These are phyloP conservation scores for Senna siamea DNA, from an alignment of 306 rosid species.

Conservation along the genomic window DNA sequence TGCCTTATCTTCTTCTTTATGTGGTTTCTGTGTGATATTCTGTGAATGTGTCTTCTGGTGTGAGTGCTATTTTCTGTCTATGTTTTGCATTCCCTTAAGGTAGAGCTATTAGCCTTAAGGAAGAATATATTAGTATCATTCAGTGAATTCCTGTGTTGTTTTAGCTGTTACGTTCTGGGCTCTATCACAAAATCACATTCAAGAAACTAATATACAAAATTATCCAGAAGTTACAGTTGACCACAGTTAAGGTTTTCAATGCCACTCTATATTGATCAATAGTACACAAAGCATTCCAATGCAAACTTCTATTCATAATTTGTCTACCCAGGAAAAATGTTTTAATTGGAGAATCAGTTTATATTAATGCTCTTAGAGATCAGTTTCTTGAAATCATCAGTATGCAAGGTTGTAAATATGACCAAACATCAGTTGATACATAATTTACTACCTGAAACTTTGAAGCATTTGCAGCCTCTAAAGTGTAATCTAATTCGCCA, in stretches of 20 bases:
- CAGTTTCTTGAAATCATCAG: slow-evolving; percentile 31
- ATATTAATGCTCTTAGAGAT: slow-evolving; percentile 4
- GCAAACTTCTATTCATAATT: slow-evolving; percentile 4
- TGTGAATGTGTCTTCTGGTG: too few species aligned
- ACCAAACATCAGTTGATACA: slow-evolving; percentile 30
- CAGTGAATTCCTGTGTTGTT: too few species aligned
- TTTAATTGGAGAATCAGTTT: not conserved
- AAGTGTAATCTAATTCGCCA: slow-evolving; percentile 84
- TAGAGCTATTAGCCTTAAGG: too few species aligned
- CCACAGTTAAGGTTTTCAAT: not conserved
- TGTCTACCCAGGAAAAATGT: not conserved
- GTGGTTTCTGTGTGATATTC: too few species aligned
- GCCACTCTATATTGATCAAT: not conserved
- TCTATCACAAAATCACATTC: not conserved
- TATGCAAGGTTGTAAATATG: not conserved
- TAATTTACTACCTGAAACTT: slow-evolving; percentile 72
- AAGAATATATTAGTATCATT: too few species aligned
- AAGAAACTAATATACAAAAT: not conserved
- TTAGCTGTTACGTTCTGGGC: too few species aligned
- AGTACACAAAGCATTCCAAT: not conserved
- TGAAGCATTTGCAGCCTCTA: slow-evolving; percentile 89
- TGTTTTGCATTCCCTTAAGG: too few species aligned
- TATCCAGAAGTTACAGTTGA: not conserved
- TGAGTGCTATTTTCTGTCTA: too few species aligned
- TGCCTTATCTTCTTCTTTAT: too few species aligned